Conservation (phyloP, 2,329 filamentous ascomycete genomes). For the Neoscytalidium dimidiatum region DNA sequence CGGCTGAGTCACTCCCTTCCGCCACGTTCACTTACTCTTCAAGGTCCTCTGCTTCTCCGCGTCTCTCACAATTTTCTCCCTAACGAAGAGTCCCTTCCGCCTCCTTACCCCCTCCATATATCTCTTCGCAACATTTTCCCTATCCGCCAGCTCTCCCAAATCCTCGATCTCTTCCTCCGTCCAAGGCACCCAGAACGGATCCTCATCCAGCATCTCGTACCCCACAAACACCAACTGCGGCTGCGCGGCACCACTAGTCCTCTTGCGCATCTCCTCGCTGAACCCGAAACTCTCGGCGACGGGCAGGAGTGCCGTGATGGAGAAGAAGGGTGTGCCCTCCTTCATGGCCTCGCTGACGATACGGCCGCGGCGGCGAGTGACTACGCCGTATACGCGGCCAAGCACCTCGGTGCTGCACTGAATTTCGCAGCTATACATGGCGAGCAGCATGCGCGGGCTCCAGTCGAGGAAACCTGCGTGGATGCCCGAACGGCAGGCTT, state of each 20-base stretch:
- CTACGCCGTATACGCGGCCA: slow-evolving; percentile 92
- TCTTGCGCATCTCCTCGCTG: slow-evolving; percentile 92
- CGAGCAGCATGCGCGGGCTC: slow-evolving; percentile 90
- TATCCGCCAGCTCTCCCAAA: slow-evolving; percentile 87
- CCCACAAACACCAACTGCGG: slow-evolving; percentile 93
- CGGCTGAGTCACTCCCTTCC: background rate
- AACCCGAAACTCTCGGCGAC: slow-evolving; percentile 97
- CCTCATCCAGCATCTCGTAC: slow-evolving; percentile 89
- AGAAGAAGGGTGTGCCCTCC: slow-evolving; percentile 95
- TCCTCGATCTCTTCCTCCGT: slow-evolving; percentile 97
- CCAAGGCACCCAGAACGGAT: slow-evolving; percentile 96
- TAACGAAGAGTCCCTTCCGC: slow-evolving; percentile 85
- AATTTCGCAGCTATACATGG: slow-evolving; percentile 98
- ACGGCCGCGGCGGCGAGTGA: slow-evolving; percentile 87
- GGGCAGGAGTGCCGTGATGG: slow-evolving; percentile 82
- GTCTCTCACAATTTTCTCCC: slow-evolving; percentile 70
- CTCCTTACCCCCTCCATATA: slow-evolving; percentile 90
- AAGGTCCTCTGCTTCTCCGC: slow-evolving; percentile 88
- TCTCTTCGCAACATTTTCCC: slow-evolving; percentile 92
- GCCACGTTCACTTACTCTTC: slow-evolving; percentile 50
- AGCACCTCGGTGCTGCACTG: slow-evolving; percentile 95
- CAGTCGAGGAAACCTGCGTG: slow-evolving; percentile 88
- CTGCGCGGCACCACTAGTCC: slow-evolving; percentile 84
- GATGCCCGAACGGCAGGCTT: slow-evolving; percentile 81
- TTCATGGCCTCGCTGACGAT: slow-evolving; percentile 91